Evolutionary conservation across 2,329 filamentous ascomycete species (phyloP).

Genomic region (Colletotrichum sojae): DNA sequence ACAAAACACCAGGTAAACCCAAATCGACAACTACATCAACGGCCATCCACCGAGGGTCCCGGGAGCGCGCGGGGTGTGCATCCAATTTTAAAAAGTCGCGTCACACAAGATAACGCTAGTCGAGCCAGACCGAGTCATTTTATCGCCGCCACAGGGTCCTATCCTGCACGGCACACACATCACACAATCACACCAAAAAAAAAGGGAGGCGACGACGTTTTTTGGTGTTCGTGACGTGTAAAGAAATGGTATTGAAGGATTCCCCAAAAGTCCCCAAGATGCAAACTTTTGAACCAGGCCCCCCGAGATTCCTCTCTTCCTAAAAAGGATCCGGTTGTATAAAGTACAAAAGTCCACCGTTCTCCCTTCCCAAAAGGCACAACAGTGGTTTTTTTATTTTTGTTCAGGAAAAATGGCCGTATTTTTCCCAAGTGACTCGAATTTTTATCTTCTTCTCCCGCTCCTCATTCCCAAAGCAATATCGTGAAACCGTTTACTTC

Average conservation of each 20-base stretch:
- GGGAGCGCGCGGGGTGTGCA: slow-evolving; percentile 5
- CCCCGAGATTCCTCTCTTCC: slow-evolving; percentile 36
- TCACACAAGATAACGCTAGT: slow-evolving; percentile 22
- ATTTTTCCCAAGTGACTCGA: slow-evolving; percentile 19
- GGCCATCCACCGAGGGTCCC: neutral
- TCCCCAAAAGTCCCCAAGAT: slow-evolving; percentile 38
- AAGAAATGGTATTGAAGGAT: slow-evolving; percentile 42
- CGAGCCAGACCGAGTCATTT: slow-evolving; percentile 15
- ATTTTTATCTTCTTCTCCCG: slow-evolving; percentile 13
- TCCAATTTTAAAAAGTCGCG: slow-evolving; percentile 5
- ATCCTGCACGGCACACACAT: neutral
- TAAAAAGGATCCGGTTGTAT: slow-evolving; percentile 49
- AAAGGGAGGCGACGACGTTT: neutral
- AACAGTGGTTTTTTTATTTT: slow-evolving; percentile 19
- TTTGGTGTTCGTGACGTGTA: slow-evolving; percentile 17
- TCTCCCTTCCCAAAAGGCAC: slow-evolving; percentile 24
- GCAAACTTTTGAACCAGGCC: slow-evolving; percentile 44
- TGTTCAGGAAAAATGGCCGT: slow-evolving; percentile 33
- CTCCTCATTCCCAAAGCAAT: slow-evolving; percentile 34
- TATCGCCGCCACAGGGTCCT: slow-evolving; percentile 5
- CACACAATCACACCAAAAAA: slow-evolving; percentile 3
- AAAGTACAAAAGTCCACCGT: slow-evolving; percentile 51
- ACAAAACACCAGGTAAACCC: slow-evolving; percentile 11
- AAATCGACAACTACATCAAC: neutral
- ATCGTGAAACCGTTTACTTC: slow-evolving; percentile 67